Evolutionary conservation across 73 alveolate species (phyloP), one percentile per base, ranked within the genome.

Genomic region (Durusdinium trenchii): DNA sequence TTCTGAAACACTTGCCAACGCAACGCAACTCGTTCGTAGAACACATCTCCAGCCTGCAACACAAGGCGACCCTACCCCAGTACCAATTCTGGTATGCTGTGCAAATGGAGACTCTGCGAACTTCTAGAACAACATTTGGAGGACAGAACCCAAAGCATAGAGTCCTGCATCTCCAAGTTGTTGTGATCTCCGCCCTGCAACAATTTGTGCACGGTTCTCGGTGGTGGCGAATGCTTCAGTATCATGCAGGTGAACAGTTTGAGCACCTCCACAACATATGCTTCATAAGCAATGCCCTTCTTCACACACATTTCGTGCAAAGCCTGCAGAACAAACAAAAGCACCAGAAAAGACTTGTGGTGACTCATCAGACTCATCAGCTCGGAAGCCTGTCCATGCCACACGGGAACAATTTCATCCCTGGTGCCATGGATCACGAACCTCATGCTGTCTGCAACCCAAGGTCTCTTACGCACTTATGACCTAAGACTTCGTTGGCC

Each of bases 371-470:
- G 10, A 6, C 54, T 10, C 85, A 75, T 16, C 87, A 43, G 62
- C 62, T 18, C 42, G 10, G 64, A n/a, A 3, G 86, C 99, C 98
- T 99, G 99, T 32, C 99, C 99, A 97, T 99, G 99, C 81, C 99
- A 64, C 42, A 99, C 99, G 9, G 99, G 99, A 61, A 99, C 99
- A 73, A 99, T 98, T 86, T 93, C 99, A 94, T 99, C 99, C 92
- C 99, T 99, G 95, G 99, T 99, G 67, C 99, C 99, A 99, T 99
- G 99, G 81, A 99, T 99, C 94, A 99, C 98, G 94, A 99, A 99
- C 73, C 99, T 99, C 52, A 99, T 99, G 84, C 99, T 32, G 73
- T 60, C 36, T 79, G 62, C 38, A 38, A 60, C 30, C 73, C 73
- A 60, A 60, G n/a, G 18, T 60, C 73, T n/a, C 73, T 32, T 23